Evolutionary conservation across 1,284 basidiomycete genomes (phyloP).

Genomic region (Trichosporon sp.): DNA sequence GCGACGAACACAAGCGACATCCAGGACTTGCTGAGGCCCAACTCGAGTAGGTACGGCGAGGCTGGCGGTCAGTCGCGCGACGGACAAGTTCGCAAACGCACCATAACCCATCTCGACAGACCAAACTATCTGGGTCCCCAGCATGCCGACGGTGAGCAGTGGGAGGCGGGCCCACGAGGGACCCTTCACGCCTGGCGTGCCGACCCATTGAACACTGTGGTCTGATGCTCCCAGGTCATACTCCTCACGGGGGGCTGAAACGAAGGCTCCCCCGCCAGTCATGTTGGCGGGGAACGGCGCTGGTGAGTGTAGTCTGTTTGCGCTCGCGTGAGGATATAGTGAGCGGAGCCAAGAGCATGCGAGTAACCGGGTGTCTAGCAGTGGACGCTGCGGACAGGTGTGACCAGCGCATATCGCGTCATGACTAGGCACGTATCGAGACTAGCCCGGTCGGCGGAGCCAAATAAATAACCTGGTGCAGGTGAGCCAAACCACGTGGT

Average conservation of each 20-base stretch:
- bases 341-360: neutral
- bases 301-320: neutral
- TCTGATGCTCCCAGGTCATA: constrained; percentile 23
- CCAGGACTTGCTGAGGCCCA: constrained; percentile 78
- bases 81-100: constrained; percentile 37
- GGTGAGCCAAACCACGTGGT: neutral
- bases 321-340: neutral
- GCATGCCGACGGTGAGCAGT: constrained; percentile 65
- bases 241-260: constrained; percentile 28
- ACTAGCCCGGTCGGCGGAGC: neutral
- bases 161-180: constrained; percentile 63
- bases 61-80: constrained; percentile 46
- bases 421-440: neutral
- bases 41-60: constrained; percentile 85
- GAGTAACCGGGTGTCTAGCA: neutral
- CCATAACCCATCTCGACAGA: constrained; percentile 88
- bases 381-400: neutral
- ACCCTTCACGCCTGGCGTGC: constrained; percentile 56
- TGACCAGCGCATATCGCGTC: neutral
- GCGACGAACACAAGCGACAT: constrained; percentile 92
- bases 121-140: constrained; percentile 82
- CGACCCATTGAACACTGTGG: constrained; percentile 53
- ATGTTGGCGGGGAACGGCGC: constrained; percentile 17
- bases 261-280: constrained; percentile 36
- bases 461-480: neutral